These are phyloP conservation scores for Achlya hypogyna DNA, from an alignment of 352 stramenopile genomes.

Conservation along the genomic window DNA sequence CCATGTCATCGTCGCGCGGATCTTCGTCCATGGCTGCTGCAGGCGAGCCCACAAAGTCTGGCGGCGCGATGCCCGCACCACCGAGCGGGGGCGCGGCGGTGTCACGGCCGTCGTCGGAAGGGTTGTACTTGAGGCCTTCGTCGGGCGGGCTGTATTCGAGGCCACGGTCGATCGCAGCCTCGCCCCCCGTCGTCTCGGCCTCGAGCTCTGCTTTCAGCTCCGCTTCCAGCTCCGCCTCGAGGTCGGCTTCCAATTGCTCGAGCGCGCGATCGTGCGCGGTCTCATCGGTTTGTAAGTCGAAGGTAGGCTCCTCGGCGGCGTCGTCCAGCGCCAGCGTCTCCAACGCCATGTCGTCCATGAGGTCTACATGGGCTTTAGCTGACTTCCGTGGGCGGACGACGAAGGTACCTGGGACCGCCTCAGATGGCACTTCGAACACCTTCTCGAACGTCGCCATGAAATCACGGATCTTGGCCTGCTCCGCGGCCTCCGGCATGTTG, in stretches of 20 bases:
- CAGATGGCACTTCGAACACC: neutral
- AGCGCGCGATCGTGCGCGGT: neutral
- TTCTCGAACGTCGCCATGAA: slow-evolving; percentile 9
- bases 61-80: too few relatives aligned
- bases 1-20: neutral
- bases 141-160: too few relatives aligned
- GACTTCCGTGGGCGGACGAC: neutral
- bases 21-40: neutral
- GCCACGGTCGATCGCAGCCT: too few relatives aligned
- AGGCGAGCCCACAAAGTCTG: neutral
- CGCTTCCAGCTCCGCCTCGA: slow-evolving; percentile 2
- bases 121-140: too few relatives aligned
- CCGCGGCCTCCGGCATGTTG: slow-evolving; percentile 1
- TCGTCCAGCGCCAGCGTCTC: neutral
- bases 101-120: too few relatives aligned
- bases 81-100: too few relatives aligned
- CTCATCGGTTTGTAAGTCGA: neutral
- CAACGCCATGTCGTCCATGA: neutral
- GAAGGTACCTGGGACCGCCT: too few relatives aligned
- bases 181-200: neutral
- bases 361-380: neutral
- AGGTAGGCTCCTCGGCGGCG: neutral
- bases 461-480: neutral
- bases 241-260: neutral
- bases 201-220: neutral